phyloP scores from a whole-genome alignment of 1,139 yeast species.

The Geotrichum europaeum region DNA sequence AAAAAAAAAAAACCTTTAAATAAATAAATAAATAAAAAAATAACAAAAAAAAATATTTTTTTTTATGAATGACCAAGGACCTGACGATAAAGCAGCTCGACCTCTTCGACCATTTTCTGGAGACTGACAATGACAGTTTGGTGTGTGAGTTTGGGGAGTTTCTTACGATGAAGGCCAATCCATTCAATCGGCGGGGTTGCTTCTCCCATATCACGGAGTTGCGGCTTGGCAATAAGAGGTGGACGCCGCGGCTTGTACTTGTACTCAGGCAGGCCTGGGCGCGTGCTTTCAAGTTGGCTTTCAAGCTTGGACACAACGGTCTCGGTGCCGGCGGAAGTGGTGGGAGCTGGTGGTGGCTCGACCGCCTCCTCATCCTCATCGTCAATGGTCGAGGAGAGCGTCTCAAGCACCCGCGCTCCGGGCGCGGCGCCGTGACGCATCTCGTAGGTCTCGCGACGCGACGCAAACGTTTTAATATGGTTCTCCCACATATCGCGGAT shows the following conservation, averaged over 20 bases:
- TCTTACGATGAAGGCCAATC: slow-evolving; percentile 87
- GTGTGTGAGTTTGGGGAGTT: slow-evolving; percentile 81
- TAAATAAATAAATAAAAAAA: background rate
- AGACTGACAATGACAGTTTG: slow-evolving; percentile 67
- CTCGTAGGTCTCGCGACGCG: slow-evolving; percentile 40
- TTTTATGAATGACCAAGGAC: slow-evolving; percentile 25
- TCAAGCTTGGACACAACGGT: slow-evolving; percentile 12
- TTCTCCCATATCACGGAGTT: slow-evolving; percentile 81
- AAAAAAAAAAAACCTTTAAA: background rate
- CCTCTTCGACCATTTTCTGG: slow-evolving; percentile 65
- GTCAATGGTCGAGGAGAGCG: background rate
- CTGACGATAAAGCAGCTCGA: slow-evolving; percentile 33
- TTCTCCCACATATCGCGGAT: slow-evolving; percentile 87
- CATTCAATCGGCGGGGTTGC: slow-evolving; percentile 98
- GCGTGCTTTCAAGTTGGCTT: slow-evolving; percentile 14
- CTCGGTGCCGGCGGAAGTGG: background rate
- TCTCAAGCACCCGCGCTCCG: background rate
- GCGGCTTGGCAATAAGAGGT: slow-evolving; percentile 85
- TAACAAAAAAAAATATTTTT: background rate
- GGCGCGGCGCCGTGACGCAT: slow-evolving; percentile 17
- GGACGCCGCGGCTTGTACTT: slow-evolving; percentile 60
- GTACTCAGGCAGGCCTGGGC: slow-evolving; percentile 34
- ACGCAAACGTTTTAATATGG: slow-evolving; percentile 54
- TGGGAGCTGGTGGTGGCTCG: background rate
- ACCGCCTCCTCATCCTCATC: background rate